Conservation (phyloP, 164 flowering plant genomes). For the Stephania yunnanensis region DNA sequence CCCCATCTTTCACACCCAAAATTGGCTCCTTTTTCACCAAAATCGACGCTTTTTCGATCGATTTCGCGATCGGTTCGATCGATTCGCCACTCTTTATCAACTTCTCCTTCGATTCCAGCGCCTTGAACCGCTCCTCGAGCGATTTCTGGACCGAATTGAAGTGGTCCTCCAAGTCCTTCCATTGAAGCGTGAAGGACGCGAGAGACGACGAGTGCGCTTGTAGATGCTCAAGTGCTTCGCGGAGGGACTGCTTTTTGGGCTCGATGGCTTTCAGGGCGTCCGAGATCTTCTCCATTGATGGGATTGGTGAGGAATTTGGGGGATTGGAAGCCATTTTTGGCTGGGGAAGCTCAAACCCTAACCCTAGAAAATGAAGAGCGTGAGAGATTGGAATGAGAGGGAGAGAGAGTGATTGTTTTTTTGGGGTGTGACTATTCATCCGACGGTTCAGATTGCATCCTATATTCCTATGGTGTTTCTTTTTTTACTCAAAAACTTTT, state of each 20-base stretch:
- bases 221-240: conserved; percentile 38
- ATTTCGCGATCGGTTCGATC: background rate
- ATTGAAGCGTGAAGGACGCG: conserved; percentile 41
- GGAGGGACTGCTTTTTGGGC: conserved; percentile 34
- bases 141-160: conserved; percentile 38
- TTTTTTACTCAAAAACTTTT: no score
- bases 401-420: background rate
- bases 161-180: conserved; percentile 59
- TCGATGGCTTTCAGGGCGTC: conserved; percentile 28
- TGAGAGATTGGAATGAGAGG: background rate
- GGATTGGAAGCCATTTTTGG: background rate
- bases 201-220: conserved; percentile 37
- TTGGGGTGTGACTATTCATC: no score
- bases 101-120: conserved; percentile 10
- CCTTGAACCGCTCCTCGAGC: conserved; percentile 13
- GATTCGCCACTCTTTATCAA: background rate
- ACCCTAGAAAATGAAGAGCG: background rate
- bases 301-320: conserved; percentile 2
- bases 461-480: no score
- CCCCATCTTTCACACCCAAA: no score
- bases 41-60: background rate
- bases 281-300: conserved; percentile 22
- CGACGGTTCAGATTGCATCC: no score
- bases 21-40: background rate
- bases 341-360: background rate